Conservation (phyloP, 139 green algal species). For the Chlorella sp. region DNA sequence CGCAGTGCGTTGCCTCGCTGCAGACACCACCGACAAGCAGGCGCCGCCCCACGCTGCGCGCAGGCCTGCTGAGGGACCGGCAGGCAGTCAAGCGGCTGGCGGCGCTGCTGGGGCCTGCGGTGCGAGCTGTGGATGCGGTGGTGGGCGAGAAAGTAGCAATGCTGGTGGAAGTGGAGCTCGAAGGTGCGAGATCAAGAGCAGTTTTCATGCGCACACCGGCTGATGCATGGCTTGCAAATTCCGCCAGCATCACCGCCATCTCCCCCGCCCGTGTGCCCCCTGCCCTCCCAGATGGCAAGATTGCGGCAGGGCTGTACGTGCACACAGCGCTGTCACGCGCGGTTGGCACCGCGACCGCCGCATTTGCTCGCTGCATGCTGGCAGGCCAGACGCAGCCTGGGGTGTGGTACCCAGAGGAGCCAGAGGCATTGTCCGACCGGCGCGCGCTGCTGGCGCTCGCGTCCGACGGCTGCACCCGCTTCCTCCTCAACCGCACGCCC, state of each 20-base stretch:
- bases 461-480: conserved; percentile 51
- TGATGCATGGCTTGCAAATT: not conserved
- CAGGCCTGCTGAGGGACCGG: conserved; percentile 56
- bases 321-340: conserved; percentile 76
- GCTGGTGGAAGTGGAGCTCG: conserved; percentile 88
- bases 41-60: not conserved
- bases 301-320: conserved; percentile 76
- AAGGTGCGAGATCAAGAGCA: conserved; percentile 16
- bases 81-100: conserved; percentile 55
- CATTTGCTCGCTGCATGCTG: conserved; percentile 79
- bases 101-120: conserved; percentile 63
- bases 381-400: conserved; percentile 80
- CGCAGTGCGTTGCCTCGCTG: too few relatives aligned
- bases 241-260: not conserved
- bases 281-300: conserved; percentile 60
- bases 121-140: conserved; percentile 74
- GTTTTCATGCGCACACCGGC: not conserved
- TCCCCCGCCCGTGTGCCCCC: not conserved
- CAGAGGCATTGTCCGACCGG: conserved; percentile 55
- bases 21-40: too few relatives aligned
- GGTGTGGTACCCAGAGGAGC: conserved; percentile 97
- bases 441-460: conserved; percentile 56
- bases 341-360: conserved; percentile 68
- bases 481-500: conserved; percentile 73
- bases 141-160: conserved; percentile 90